Percentiles rank a stretch among this genome's conserved stretches.
phyloP scores from a whole-genome alignment of 169 alveolate genomes.

The Eimeria praecox region DNA sequence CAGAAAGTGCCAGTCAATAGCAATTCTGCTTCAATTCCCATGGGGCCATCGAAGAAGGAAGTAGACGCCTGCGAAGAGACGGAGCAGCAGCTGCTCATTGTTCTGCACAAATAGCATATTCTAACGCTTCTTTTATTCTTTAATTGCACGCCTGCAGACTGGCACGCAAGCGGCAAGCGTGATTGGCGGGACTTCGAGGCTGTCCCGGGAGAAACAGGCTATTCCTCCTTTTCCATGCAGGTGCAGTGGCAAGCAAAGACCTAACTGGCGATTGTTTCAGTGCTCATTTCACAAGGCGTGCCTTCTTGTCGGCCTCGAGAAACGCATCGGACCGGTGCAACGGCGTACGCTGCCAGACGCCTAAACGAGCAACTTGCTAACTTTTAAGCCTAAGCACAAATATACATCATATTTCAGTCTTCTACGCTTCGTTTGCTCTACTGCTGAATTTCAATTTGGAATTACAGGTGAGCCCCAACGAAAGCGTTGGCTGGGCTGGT shows the following conservation, averaged over 20 bases:
- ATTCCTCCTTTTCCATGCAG: background rate
- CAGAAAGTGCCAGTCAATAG: background rate
- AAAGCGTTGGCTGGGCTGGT: slow-evolving; percentile 75
- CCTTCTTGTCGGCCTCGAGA: background rate
- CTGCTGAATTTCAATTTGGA: background rate
- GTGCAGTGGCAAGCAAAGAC: background rate
- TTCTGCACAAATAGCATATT: background rate
- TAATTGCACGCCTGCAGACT: background rate
- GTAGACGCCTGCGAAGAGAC: background rate
- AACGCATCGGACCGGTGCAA: slow-evolving; percentile 37
- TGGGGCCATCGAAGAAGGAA: background rate
- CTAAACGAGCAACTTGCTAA: background rate
- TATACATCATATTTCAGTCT: background rate
- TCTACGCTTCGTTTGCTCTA: background rate
- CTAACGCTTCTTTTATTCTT: background rate
- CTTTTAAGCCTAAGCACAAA: background rate
- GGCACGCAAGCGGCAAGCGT: background rate
- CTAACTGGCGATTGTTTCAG: background rate
- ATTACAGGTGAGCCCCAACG: slow-evolving; percentile 3
- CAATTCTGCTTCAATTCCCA: background rate
- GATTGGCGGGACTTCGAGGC: background rate
- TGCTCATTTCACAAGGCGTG: background rate
- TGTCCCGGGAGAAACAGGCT: background rate
- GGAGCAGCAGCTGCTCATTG: background rate
- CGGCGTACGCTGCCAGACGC: slow-evolving; percentile 5